Percentiles rank a stretch among this genome's conserved stretches.
Evolutionary conservation across 108 stramenopile genomes (phyloP).

Genomic region (Fragilariopsis cylindrus): DNA sequence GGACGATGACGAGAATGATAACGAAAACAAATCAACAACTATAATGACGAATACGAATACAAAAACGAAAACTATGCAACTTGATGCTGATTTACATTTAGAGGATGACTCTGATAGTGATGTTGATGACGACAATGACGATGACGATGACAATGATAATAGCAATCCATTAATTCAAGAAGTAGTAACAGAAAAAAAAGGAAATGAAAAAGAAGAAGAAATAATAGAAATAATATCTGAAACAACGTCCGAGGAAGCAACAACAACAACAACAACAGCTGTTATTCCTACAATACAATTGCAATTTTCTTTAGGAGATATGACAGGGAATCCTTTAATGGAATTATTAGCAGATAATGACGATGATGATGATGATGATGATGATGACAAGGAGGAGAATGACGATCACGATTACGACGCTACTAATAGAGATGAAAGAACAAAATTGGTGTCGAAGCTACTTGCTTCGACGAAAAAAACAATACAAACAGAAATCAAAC

Average conservation of each 20-base stretch:
- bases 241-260: background rate
- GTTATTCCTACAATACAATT: constrained; percentile 33
- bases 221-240: background rate
- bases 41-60: constrained; percentile 15
- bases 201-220: background rate
- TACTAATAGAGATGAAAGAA: background rate
- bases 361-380: no score
- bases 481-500: no score
- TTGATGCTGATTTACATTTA: constrained; percentile 1
- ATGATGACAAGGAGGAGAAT: background rate
- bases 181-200: background rate
- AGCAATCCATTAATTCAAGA: constrained; percentile 13
- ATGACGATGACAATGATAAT: background rate
- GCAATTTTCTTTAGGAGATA: constrained; percentile 29
- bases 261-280: background rate
- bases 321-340: constrained; percentile 31
- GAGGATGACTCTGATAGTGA: constrained; percentile 19
- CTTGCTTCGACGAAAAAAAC: background rate
- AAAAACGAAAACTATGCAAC: background rate
- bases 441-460: background rate
- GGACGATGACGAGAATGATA: background rate
- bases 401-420: no score
- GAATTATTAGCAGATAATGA: constrained; percentile 4
- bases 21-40: background rate
- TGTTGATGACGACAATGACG: constrained; percentile 10